Conservation (phyloP, 2,329 filamentous ascomycete genomes). For the Pseudogymnoascus sp. region DNA sequence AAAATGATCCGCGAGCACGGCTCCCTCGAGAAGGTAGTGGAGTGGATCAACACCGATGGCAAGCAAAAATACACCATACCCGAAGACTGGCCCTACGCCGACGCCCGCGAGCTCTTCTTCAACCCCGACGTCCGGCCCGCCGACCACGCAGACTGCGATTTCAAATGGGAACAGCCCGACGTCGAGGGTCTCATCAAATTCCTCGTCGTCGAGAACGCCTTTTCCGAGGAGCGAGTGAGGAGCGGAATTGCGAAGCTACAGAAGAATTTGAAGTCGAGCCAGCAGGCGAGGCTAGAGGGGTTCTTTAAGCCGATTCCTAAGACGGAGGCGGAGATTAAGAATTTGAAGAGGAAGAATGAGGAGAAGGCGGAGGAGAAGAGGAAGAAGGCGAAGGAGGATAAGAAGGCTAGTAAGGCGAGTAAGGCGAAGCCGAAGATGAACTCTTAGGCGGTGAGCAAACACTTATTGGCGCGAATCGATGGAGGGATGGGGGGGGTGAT, state of each 20-base stretch:
- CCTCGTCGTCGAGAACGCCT: slow-evolving; percentile 88
- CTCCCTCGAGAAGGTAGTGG: slow-evolving; percentile 77
- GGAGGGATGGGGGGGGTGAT: not conserved
- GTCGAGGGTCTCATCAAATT: slow-evolving; percentile 83
- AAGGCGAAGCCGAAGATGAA: slow-evolving; percentile 69
- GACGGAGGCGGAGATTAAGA: slow-evolving; percentile 76
- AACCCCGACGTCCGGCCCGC: slow-evolving; percentile 79
- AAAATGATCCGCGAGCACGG: slow-evolving; percentile 92
- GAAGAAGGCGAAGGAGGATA: slow-evolving; percentile 89
- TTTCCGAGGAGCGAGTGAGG: slow-evolving; percentile 89
- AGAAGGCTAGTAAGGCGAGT: slow-evolving; percentile 86
- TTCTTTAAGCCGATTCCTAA: slow-evolving; percentile 94
- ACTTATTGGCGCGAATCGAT: slow-evolving; percentile 31
- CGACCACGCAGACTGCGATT: slow-evolving; percentile 81
- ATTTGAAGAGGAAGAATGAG: slow-evolving; percentile 85
- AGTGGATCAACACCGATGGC: slow-evolving; percentile 64
- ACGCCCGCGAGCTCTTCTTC: slow-evolving; percentile 87
- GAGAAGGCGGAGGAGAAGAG: slow-evolving; percentile 87
- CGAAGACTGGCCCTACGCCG: slow-evolving; percentile 92
- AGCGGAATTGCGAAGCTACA: slow-evolving; percentile 66
- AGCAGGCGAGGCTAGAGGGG: slow-evolving; percentile 85
- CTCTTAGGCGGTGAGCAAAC: slow-evolving; percentile 29
- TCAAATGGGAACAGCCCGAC: slow-evolving; percentile 95
- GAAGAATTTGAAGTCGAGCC: slow-evolving; percentile 84
- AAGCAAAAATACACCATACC: slow-evolving; percentile 78